Conservation (phyloP, 805 yeast genomes). For the Yamadazyma paraphyllophila region DNA sequence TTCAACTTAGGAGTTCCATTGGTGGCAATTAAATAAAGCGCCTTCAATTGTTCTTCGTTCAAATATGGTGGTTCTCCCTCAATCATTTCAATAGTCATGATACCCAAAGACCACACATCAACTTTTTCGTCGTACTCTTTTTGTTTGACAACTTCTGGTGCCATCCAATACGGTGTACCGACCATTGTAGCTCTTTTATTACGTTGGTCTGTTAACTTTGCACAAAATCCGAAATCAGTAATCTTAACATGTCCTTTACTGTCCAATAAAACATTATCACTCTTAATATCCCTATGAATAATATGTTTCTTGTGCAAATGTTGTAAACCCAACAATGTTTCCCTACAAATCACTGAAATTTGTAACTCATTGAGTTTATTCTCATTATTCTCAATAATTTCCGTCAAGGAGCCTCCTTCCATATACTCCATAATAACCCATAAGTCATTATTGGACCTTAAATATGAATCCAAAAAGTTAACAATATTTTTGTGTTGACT, state of each 20-base stretch:
- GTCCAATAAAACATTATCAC: slow-evolving; percentile 45
- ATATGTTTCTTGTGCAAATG: slow-evolving; percentile 89
- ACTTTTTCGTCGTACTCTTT: slow-evolving; percentile 81
- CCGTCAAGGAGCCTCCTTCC: slow-evolving; percentile 98
- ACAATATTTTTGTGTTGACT: slow-evolving; percentile 93
- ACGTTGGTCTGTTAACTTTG: slow-evolving; percentile 70
- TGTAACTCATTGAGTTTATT: slow-evolving; percentile 73
- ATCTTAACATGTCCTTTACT: slow-evolving; percentile 44
- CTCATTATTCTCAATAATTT: slow-evolving; percentile 87
- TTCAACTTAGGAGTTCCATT: slow-evolving; percentile 79
- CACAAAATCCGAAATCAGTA: slow-evolving; percentile 55
- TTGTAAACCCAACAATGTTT: slow-evolving; percentile 86
- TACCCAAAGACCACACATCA: slow-evolving; percentile 81
- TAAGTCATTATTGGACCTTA: slow-evolving; percentile 73
- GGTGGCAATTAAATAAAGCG: slow-evolving; percentile 72
- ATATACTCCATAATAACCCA: slow-evolving; percentile 99
- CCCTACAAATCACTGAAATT: slow-evolving; percentile 87
- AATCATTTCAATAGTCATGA: slow-evolving; percentile 85
- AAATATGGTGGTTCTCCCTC: slow-evolving; percentile 84
- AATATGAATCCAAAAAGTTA: slow-evolving; percentile 86
- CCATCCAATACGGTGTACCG: slow-evolving; percentile 91
- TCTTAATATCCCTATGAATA: slow-evolving; percentile 63
- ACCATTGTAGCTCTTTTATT: slow-evolving; percentile 82
- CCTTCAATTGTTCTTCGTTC: slow-evolving; percentile 76
- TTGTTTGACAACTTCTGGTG: slow-evolving; percentile 80